Evolutionary conservation across 176 grass and related monocot genomes (phyloP), one percentile per base, ranked within the genome.

Genomic region (Phoenix dactylifera): DNA sequence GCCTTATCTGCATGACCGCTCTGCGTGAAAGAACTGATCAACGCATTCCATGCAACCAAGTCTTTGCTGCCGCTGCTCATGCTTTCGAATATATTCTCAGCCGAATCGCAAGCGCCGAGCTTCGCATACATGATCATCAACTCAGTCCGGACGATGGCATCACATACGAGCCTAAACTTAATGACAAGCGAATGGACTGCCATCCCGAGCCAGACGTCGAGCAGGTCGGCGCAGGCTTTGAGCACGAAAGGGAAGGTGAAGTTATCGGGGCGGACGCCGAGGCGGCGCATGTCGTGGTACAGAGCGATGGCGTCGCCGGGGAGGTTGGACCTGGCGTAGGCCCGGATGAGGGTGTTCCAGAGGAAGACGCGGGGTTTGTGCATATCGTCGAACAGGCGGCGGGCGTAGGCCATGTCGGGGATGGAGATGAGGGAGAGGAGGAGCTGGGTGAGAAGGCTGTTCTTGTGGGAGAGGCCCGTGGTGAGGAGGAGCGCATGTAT

Each of bases 241-340:
- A 67, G 64, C 50, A 67, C 50, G 64, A 67, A 67, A 17, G 64
- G 64, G 50, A 67, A 67, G 51, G 64, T 67, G 64, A 67, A 54
- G 23, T 32, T 67, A 29, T 67, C 64, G 24, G 64, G 64, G 50
- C 64, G 64, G 51, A 54, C 51, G 50, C 22, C 50, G 64, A 67
- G 64, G 24, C 51, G 3, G 24, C n/a, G 50, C 64, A 67, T 67
- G 22, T 24, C 24, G 51, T 25, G 16, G 22, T 67, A 54, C 15
- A 67, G 51, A 22, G 50, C 23, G 25, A 30, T 30, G 15, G 64
- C 23, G 50, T 52, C 25, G 6, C 3, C 23, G 6, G 64, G 51
- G 16, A 52, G 64, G 24, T 28, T 4, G 51, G 52, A 12, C 50
- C 6, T 68, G 52, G 39, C 26, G 17, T 68, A 68, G 26, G 51